Evolutionary conservation across 75 land plant species (phyloP), one percentile per base, ranked within the genome.

Genomic region (Adiantum capillusveneris): DNA sequence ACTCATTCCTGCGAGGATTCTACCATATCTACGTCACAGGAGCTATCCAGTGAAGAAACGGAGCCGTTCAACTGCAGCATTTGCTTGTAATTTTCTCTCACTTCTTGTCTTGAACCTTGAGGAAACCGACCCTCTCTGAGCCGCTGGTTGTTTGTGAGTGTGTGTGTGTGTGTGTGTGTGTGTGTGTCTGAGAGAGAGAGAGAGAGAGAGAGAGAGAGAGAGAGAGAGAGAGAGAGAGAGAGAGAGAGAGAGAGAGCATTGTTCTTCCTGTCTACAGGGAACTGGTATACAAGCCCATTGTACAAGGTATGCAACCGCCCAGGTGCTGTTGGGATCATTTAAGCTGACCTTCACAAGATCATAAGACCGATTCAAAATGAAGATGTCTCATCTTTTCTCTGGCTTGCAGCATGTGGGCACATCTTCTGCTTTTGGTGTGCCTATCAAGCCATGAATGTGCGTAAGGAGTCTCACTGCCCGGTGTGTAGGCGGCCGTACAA

Each of bases 391-490:
- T 48, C 14, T 53, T 39, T 63, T 25, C 17, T 50, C 14, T 68
- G 18, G 1, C 19, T 34, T 78, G 76, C 74, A 83, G 87, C 65
- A 51, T 84, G 87, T 65, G 92, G 88, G 11, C 92, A 87, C 58
- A 51, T 87, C 25, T 81, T 82, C 56, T 91, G 92, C 64, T 91
- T 91, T 53, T 87, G 92, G 93, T 91, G 97, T 60, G 82, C 80
- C 2, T 81, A 77, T 48, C 41, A 48, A 48, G 65, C 84, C 37
- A 87, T 91, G 93, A 61, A 71, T 53, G 25, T 57, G 6, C 1
- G 6, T 0, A 24, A 29, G 17, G 58, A 60, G 41, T 84, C 91
- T 9, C 77, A 70, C 56, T 91, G 97, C 64, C 79, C 88, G n/a
- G 56, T 80, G 42, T 91, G 97, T 59, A 75, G 88, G 53, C 19